Evolutionary conservation across 2,329 filamentous ascomycete genomes (phyloP).

Genomic region (Verticillium tricorpus): DNA sequence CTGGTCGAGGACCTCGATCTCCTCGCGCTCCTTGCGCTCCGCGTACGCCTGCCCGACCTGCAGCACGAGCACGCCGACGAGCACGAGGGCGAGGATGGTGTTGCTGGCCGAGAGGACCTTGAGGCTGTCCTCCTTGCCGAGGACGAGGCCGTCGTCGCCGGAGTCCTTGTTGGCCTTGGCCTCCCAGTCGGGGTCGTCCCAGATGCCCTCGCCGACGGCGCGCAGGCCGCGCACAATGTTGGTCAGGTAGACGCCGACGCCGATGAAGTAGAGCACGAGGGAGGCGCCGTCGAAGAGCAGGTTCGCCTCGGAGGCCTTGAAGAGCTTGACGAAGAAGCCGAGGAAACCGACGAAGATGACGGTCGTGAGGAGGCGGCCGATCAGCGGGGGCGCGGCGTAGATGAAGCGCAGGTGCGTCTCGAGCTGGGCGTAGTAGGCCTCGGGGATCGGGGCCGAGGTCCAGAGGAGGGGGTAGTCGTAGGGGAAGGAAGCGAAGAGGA

Average conservation of each 20-base stretch:
- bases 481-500: slow-evolving; percentile 93
- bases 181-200: slow-evolving; percentile 34
- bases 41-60: slow-evolving; percentile 99
- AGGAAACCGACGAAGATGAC: slow-evolving; percentile 81
- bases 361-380: slow-evolving; percentile 90
- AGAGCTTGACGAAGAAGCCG: slow-evolving; percentile 91
- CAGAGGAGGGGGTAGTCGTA: slow-evolving; percentile 93
- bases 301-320: slow-evolving; percentile 89
- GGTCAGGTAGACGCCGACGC: slow-evolving; percentile 86
- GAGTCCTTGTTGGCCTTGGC: slow-evolving; percentile 28
- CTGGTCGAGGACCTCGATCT: slow-evolving; percentile 62
- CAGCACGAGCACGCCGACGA: slow-evolving; percentile 86
- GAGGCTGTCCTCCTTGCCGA: slow-evolving; percentile 83
- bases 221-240: slow-evolving; percentile 96
- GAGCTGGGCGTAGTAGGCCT: slow-evolving; percentile 74
- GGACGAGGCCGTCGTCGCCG: slow-evolving; percentile 37
- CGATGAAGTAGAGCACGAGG: slow-evolving; percentile 78
- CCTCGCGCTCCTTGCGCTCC: slow-evolving; percentile 84
- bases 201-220: slow-evolving; percentile 71
- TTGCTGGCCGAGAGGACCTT: slow-evolving; percentile 91
- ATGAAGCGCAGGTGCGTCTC: slow-evolving; percentile 89
- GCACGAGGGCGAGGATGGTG: slow-evolving; percentile 87
- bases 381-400: slow-evolving; percentile 85
- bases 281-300: slow-evolving; percentile 89
- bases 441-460: slow-evolving; percentile 60